Percentiles rank a stretch among this genome's conserved stretches.
Conservation (phyloP, 495 filamentous ascomycete genomes). For the Daldinia decipiens region DNA sequence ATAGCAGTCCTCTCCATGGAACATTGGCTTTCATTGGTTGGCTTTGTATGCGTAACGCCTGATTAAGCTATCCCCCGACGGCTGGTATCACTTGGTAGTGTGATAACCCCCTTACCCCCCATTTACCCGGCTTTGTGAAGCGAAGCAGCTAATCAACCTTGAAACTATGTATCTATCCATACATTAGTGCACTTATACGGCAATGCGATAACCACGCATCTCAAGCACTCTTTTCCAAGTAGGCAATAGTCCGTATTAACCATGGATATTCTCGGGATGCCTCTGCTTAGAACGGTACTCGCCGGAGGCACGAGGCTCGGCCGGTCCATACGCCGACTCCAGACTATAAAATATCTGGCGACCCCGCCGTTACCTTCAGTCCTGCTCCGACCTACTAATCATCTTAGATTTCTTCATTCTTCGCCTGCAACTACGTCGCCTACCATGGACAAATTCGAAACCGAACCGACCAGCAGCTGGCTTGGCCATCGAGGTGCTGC, state of each 20-base stretch:
- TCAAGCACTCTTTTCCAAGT: neutral
- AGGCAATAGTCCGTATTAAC: neutral
- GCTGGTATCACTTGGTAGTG: no score
- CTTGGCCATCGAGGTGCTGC: conserved; percentile 56
- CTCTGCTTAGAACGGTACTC: conserved; percentile 1
- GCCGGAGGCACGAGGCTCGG: conserved; percentile 8
- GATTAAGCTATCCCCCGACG: no score
- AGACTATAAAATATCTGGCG: conserved; percentile 12
- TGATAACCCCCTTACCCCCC: no score
- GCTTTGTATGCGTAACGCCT: no score
- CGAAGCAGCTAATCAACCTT: no score
- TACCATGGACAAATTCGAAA: conserved; percentile 6
- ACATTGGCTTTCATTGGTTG: no score
- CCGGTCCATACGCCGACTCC: conserved; percentile 22
- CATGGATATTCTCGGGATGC: conserved; percentile 17
- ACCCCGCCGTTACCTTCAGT: conserved; percentile 31
- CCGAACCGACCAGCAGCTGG: conserved; percentile 44
- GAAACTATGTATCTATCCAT: no score
- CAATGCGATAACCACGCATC: no score
- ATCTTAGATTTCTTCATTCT: conserved; percentile 11
- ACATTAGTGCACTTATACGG: no score
- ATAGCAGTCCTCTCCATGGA: no score
- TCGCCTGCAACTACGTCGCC: conserved; percentile 8
- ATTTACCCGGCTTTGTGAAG: no score
- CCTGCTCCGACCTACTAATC: neutral